Evolutionary conservation across 257 asterid species (phyloP).

Genomic region (Solanum okadae): DNA sequence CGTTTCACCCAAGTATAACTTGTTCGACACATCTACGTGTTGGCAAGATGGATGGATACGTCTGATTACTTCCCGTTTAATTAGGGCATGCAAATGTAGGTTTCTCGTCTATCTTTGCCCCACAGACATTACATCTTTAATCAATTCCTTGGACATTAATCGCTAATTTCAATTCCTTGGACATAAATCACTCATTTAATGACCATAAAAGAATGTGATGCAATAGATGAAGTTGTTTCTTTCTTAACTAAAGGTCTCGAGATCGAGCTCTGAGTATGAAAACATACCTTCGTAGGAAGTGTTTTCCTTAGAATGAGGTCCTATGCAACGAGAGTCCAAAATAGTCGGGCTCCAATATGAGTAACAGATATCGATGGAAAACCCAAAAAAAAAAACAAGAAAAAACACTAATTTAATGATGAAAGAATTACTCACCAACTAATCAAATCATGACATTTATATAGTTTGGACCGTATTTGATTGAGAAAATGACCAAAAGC

Average conservation of each 20-base stretch:
- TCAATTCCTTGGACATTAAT: neutral
- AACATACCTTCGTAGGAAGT: fast-evolving
- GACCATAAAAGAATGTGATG: neutral
- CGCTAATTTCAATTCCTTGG: too few species aligned
- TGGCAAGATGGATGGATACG: neutral
- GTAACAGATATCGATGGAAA: too few species aligned
- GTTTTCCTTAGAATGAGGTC: neutral
- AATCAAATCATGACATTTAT: neutral
- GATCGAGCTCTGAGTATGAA: fast-evolving
- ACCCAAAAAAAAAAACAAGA: too few species aligned
- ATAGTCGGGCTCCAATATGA: fast-evolving
- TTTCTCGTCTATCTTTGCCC: neutral
- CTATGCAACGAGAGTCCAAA: neutral
- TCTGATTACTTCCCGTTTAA: neutral
- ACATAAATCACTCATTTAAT: too few species aligned
- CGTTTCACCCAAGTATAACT: neutral
- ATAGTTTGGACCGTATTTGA: neutral
- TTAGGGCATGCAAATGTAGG: neutral
- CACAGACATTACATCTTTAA: neutral
- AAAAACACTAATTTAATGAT: neutral
- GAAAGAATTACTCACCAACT: neutral
- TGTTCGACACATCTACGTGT: neutral
- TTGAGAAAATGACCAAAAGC: neutral
- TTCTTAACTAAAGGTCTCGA: too few species aligned
- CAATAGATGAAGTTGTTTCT: too few species aligned